Evolutionary conservation across 2,329 filamentous ascomycete species (phyloP).

Genomic region (Neofusicoccum cordaticola): DNA sequence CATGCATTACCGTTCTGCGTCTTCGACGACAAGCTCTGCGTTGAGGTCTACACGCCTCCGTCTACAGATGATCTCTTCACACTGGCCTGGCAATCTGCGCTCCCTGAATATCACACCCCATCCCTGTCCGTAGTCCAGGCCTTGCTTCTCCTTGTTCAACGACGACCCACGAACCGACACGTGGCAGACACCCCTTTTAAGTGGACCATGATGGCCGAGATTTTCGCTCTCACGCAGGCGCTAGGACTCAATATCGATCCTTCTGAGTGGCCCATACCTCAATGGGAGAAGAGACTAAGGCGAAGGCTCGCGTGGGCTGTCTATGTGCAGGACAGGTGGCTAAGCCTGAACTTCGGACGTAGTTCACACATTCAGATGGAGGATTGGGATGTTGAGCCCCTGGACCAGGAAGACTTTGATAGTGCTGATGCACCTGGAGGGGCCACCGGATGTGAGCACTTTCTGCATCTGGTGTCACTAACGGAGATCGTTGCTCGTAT

Average conservation of each 20-base stretch:
- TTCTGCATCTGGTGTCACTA: slow-evolving; percentile 51
- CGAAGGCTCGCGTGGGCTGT: slow-evolving; percentile 64
- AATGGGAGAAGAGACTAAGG: slow-evolving; percentile 61
- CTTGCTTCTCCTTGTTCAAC: slow-evolving; percentile 31
- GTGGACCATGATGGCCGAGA: slow-evolving; percentile 35
- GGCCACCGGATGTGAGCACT: slow-evolving; percentile 36
- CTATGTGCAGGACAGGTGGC: slow-evolving; percentile 65
- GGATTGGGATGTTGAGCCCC: slow-evolving; percentile 28
- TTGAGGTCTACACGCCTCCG: slow-evolving; percentile 33
- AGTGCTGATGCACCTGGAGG: not conserved
- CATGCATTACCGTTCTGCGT: slow-evolving; percentile 45
- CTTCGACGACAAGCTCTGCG: slow-evolving; percentile 42
- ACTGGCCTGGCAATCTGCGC: slow-evolving; percentile 30
- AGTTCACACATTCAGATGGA: slow-evolving; percentile 54
- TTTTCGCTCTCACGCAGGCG: slow-evolving; percentile 37
- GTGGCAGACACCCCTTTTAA: slow-evolving; percentile 34
- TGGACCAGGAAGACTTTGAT: not conserved
- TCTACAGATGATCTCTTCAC: slow-evolving; percentile 32
- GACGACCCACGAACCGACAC: slow-evolving; percentile 30
- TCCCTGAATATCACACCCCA: slow-evolving; percentile 30
- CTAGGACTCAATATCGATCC: slow-evolving; percentile 54
- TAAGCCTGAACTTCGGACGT: slow-evolving; percentile 56
- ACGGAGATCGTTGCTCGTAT: slow-evolving; percentile 54
- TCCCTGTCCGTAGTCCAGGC: slow-evolving; percentile 31
- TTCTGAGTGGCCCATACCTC: slow-evolving; percentile 59